Percentiles rank a stretch among this genome's conserved stretches.
These are phyloP conservation scores for Venturia nashicola DNA, from an alignment of 2,329 filamentous ascomycete species.

Conservation along the genomic window DNA sequence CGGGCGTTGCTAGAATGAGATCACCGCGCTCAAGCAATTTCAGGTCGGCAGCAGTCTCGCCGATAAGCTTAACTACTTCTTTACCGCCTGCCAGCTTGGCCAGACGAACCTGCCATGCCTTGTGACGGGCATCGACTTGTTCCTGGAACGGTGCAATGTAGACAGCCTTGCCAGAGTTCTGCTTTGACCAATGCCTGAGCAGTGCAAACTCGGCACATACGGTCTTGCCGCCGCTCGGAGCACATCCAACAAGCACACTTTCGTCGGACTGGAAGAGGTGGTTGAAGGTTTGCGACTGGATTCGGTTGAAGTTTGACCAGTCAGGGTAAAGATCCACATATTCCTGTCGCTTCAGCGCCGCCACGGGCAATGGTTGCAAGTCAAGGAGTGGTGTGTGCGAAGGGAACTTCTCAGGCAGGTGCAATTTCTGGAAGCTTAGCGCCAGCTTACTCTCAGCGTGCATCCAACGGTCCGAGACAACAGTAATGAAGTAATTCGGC, in stretches of 20 bases:
- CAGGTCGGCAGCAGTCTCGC: conserved; percentile 82
- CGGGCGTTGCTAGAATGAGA: conserved; percentile 80
- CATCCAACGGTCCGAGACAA: conserved; percentile 96
- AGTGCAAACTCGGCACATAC: conserved; percentile 92
- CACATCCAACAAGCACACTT: conserved; percentile 83
- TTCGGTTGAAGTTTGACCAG: conserved; percentile 87
- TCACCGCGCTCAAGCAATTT: conserved; percentile 80
- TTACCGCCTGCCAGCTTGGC: conserved; percentile 66
- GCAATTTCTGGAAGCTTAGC: conserved; percentile 84
- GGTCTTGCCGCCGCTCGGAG: conserved; percentile 89
- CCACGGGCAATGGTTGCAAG: conserved; percentile 78
- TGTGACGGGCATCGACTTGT: conserved; percentile 67
- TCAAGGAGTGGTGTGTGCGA: conserved; percentile 87
- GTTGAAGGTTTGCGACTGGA: conserved; percentile 95
- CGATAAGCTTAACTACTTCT: conserved; percentile 81
- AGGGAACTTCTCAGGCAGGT: conserved; percentile 83
- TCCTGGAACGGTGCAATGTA: conserved; percentile 95
- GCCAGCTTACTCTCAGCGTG: conserved; percentile 88
- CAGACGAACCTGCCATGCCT: conserved; percentile 77
- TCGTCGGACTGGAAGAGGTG: conserved; percentile 83
- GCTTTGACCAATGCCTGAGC: conserved; percentile 70
- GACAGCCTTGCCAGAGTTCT: conserved; percentile 55
- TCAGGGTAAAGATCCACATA: conserved; percentile 70
- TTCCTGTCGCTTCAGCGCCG: conserved; percentile 76
- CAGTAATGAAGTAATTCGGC: conserved; percentile 94